Evolutionary conservation across 1,284 basidiomycete genomes (phyloP).

Genomic region (Puccinia sorghi): DNA sequence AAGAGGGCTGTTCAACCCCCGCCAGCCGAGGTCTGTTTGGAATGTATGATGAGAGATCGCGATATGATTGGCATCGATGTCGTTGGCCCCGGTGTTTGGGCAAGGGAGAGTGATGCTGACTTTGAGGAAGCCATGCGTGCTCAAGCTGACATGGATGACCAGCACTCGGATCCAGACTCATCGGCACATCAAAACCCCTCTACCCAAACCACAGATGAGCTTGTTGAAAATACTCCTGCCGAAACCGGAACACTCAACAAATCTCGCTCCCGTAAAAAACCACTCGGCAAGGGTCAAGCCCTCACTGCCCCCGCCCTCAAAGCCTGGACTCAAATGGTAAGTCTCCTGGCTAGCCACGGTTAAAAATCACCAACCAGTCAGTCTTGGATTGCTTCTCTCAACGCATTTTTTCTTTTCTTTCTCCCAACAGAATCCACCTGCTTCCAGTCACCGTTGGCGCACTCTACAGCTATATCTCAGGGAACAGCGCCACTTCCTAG

Average conservation of each 20-base stretch:
- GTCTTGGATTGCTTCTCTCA: no score
- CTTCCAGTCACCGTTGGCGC: slow-evolving; percentile 62
- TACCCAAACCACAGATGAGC: slow-evolving; percentile 50
- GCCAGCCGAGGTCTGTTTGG: slow-evolving; percentile 78
- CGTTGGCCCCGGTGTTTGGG: slow-evolving; percentile 82
- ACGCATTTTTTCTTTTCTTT: no score
- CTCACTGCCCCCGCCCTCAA: slow-evolving; percentile 65
- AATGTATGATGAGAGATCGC: slow-evolving; percentile 98
- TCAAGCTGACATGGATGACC: slow-evolving; percentile 62
- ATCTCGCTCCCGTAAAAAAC: slow-evolving; percentile 68
- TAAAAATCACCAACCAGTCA: not conserved
- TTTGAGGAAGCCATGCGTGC: slow-evolving; percentile 75
- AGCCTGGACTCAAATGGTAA: slow-evolving; percentile 80
- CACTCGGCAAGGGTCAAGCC: slow-evolving; percentile 58
- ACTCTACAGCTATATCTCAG: slow-evolving; percentile 62
- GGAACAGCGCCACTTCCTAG: slow-evolving; percentile 61
- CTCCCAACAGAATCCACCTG: slow-evolving; percentile 61
- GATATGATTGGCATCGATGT: slow-evolving; percentile 97
- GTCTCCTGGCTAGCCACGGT: slow-evolving; percentile 54
- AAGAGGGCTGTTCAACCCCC: slow-evolving; percentile 59
- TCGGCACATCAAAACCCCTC: not conserved
- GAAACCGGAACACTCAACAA: slow-evolving; percentile 59
- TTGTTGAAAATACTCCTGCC: slow-evolving; percentile 21
- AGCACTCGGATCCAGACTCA: slow-evolving; percentile 47
- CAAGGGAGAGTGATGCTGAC: slow-evolving; percentile 78